Base-by-base conservation (phyloP, 306 rosid genomes). In the Erythrophleum fordii region DNA sequence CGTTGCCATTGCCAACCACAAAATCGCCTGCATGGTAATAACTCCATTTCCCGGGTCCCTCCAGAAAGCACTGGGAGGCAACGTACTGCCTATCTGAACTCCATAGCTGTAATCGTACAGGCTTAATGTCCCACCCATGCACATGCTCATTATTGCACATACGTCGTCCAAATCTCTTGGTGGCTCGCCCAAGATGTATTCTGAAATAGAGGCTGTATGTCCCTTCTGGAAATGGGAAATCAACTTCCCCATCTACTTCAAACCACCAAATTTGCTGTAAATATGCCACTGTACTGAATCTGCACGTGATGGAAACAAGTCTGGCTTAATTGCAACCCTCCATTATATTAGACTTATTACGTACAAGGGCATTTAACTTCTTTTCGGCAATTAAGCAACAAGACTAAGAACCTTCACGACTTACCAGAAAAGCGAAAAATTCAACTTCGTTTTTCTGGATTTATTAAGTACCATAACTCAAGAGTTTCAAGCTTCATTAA, bases 201-300 rank as follows among this genome's bases (percentile, higher is more conserved):
- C 92, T 82, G 80, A 90, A 92, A 80, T 80, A 88, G 56, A 92
- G 34, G 88, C 94, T 82, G 79, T 92, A 92, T 28, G 84, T 87
- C 28, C 97, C 97, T 0, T 84, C 80, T 13, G 97, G 94, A 56
- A 92, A 87, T 28, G 97, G 94, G 83, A 90, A 92, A 22, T 92
- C 94, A 0, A 90, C 85, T 80, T 90, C 94, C 37, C 97, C 97
- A 18, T 86, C 87, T 16, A 87, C 94, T 75, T 92, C 94, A 79
- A 92, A 87, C 97, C 97, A 92, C 97, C 97, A 92, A 41, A 81
- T 86, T 72, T 92, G 97, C 80, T 87, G 94, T 71, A 92, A 92
- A 81, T 87, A 92, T 8, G 94, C 97, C 42, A 90, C 90, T 1
- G 58, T 53, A 17, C 67, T 26, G 77, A 92, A 92, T 80, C 97